A percentile compares a stretch with the other conserved stretches of the same genome.
Conservation (phyloP, 306 rosid species). For the Cucumis sativus region DNA sequence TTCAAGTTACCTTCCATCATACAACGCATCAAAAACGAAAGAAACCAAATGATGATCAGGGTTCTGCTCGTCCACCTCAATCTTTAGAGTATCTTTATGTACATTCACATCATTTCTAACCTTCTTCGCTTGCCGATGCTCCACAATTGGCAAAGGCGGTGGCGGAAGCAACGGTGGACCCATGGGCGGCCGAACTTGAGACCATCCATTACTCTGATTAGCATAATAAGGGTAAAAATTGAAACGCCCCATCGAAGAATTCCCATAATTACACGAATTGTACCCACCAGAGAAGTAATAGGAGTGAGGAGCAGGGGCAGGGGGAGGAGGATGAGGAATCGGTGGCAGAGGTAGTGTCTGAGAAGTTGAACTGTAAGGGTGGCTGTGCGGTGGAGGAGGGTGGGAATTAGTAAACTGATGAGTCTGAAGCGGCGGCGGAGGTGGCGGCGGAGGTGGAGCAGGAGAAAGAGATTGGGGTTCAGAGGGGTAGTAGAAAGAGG, state of each 20-base stretch:
- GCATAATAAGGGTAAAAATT: conserved; percentile 31
- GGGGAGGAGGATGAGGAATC: conserved; percentile 17
- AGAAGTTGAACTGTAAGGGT: conserved; percentile 18
- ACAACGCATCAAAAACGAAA: conserved; percentile 70
- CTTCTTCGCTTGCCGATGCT: conserved; percentile 73
- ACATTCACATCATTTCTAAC: conserved; percentile 66
- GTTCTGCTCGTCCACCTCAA: conserved; percentile 42
- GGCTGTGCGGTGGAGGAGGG: conserved; percentile 12
- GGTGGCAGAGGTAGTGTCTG: conserved; percentile 18
- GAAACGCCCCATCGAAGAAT: conserved; percentile 24
- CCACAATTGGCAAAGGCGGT: conserved; percentile 38
- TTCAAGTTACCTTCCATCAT: conserved; percentile 55
- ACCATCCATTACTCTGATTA: conserved; percentile 44
- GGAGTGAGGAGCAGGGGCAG: conserved; percentile 26
- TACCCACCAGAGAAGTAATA: conserved; percentile 38
- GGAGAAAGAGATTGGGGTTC: conserved; percentile 23
- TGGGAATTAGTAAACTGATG: conserved; percentile 20
- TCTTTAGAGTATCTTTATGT: conserved; percentile 50
- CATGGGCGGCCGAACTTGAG: conserved; percentile 19
- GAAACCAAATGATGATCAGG: conserved; percentile 63
- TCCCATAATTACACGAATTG: conserved; percentile 22
- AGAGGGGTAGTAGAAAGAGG: conserved; percentile 26
- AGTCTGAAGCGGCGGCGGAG: conserved; percentile 24
- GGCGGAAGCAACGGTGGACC: conserved; percentile 28
- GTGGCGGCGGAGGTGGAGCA: conserved; percentile 26